Conservation (phyloP, 2,329 filamentous ascomycete genomes). For the Phaeomoniella chlamydospora region DNA sequence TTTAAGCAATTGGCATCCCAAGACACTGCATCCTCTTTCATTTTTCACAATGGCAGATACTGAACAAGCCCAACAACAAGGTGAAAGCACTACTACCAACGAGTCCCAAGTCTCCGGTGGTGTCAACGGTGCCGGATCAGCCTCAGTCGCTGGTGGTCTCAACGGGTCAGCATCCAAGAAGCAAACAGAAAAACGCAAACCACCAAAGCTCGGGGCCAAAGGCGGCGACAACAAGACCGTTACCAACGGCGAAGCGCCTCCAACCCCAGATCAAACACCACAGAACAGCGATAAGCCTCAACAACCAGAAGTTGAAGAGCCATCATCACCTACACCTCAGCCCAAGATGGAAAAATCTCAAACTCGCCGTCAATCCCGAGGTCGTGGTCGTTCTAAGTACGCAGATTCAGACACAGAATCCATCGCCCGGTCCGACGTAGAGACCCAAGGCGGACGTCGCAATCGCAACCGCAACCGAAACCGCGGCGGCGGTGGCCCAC, state of each 20-base stretch:
- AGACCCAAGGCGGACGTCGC: constrained; percentile 34
- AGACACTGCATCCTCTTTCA: constrained; percentile 4
- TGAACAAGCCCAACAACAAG: constrained; percentile 8
- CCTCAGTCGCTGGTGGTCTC: constrained; percentile 18
- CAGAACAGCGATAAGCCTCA: constrained; percentile 3
- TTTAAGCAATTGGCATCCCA: not conserved
- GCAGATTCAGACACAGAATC: constrained; percentile 36
- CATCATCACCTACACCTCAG: constrained; percentile 7
- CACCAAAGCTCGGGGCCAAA: constrained; percentile 12
- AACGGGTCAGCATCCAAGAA: constrained; percentile 14
- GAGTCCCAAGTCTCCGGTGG: constrained; percentile 17
- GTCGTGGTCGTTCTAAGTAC: constrained; percentile 21
- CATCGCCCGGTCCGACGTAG: constrained; percentile 38
- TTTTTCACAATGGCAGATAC: constrained; percentile 11
- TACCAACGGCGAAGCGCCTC: constrained; percentile 1
- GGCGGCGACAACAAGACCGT: constrained; percentile 5
- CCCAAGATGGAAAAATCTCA: constrained; percentile 11
- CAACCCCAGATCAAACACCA: constrained; percentile 11
- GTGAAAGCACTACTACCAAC: constrained; percentile 11
- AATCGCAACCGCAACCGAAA: constrained; percentile 32
- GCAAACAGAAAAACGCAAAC: constrained; percentile 15
- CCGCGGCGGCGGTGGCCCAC: constrained; percentile 25
- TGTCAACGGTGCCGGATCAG: constrained; percentile 16
- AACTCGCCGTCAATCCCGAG: constrained; percentile 10
- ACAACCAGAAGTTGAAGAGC: constrained; percentile 3